Conservation (phyloP, 257 asterid genomes). For the Paraleonurus japonicus region DNA sequence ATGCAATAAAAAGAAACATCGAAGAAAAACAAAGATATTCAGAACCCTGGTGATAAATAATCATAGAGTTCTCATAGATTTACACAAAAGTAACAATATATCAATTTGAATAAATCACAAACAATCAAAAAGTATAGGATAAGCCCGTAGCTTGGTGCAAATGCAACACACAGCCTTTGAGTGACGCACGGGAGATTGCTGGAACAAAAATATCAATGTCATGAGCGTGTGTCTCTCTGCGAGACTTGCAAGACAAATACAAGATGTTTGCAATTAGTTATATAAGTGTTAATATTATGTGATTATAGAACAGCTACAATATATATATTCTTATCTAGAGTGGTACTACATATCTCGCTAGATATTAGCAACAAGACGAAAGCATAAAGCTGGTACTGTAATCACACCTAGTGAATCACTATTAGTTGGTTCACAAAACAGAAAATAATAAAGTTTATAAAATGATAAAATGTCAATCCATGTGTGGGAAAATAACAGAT, state of each 20-base stretch:
- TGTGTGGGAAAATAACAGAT: neutral
- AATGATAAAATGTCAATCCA: neutral
- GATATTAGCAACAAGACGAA: neutral
- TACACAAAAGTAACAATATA: neutral
- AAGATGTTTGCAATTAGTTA: neutral
- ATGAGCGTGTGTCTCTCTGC: neutral
- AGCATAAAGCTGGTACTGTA: neutral
- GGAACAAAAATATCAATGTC: neutral
- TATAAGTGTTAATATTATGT: neutral
- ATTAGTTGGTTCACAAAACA: neutral
- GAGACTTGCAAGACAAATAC: neutral
- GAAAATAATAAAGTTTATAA: neutral
- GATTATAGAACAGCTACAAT: neutral
- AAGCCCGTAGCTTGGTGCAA: neutral
- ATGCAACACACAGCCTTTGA: neutral
- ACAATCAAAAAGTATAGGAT: neutral
- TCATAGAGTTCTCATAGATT: conserved; percentile 1
- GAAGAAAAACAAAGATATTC: conserved; percentile 1
- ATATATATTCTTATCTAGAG: neutral
- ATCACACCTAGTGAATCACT: neutral
- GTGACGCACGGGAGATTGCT: neutral
- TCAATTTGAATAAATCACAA: conserved; percentile 4
- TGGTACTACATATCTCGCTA: neutral
- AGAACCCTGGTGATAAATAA: neutral
- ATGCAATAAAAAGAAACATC: conserved; percentile 1